These are phyloP conservation scores for Backusella psychrophila DNA, from an alignment of 192 early-diverging fungal species.

Conservation along the genomic window DNA sequence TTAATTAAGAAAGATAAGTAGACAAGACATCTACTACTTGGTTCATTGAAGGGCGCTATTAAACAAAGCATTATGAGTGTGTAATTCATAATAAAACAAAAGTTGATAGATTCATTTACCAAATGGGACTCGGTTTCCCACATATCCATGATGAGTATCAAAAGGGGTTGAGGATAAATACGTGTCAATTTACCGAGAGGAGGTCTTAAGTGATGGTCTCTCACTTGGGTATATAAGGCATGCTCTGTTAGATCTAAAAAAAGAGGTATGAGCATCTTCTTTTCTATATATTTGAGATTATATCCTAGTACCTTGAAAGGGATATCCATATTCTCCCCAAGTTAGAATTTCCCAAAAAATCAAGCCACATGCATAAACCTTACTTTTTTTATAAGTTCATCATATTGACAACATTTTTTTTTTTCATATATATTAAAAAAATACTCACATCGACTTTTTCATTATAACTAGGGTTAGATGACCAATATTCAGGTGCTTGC, in stretches of 20 bases:
- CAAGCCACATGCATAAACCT: slow-evolving; percentile 66
- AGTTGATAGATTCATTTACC: background rate
- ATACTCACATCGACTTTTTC: slow-evolving; percentile 56
- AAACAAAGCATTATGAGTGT: too few relatives aligned
- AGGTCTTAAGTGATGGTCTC: background rate
- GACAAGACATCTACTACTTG: background rate
- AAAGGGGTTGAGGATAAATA: background rate
- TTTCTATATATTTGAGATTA: too few relatives aligned
- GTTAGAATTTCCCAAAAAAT: slow-evolving; percentile 80
- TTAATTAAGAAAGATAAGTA: background rate
- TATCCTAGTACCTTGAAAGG: slow-evolving; percentile 47
- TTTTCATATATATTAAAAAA: background rate
- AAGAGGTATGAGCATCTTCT: too few relatives aligned
- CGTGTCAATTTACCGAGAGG: background rate
- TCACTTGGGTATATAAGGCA: background rate
- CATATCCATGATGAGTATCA: background rate
- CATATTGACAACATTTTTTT: background rate
- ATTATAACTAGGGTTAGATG: slow-evolving; percentile 65
- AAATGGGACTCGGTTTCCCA: background rate
- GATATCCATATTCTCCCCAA: slow-evolving; percentile 68
- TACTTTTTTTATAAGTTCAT: background rate
- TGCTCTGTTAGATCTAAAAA: background rate
- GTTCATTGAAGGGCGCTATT: background rate
- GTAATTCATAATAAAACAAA: background rate
- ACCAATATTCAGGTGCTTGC: slow-evolving; percentile 79